Evolutionary conservation across 352 stramenopile species (phyloP), one percentile per base, ranked within the genome.

Genomic region (Pythium brassicae): DNA sequence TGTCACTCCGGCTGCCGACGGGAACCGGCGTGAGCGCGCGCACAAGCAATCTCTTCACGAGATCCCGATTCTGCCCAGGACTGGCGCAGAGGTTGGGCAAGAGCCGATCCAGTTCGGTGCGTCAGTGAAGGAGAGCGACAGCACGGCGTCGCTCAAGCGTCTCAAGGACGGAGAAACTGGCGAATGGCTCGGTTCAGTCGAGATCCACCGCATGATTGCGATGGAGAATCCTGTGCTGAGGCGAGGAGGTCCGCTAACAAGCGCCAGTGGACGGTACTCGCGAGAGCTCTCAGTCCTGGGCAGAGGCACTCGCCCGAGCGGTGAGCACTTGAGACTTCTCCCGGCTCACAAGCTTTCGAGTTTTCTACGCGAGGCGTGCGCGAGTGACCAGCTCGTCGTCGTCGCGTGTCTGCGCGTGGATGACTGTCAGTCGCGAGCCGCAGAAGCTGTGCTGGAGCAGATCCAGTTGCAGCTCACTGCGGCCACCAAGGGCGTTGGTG

Each of bases 181-280:
- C 26, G 69, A 77, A 46, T 92, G 79, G 79, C 75, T 89, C 27
- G 78, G 72, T 11, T 87, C 76, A 9, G 71, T 93, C 11, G 76
- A 94, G 50, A 42, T 92, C 27, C 74, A 76, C 43, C 54, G 75
- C 19, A 72, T 68, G 45, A 76, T 93, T 20, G 48, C 67, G 19
- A 29, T 66, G 11, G 69, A 83, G 35, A 90, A 93, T 55, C 85
- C 85, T 3, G 69, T 78, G 46, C 51, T 95, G 4, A 61, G 59
- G 11, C 77, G 85, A n/a, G 74, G 63, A 1, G 76, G 70, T 3
- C 68, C 76, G 5, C 55, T 95, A 4, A 78, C 79, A 1, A 85
- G 78, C 56, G 81, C 83, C n/a, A 89, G 79, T 22, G 85, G 85
- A 20, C 69, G 85, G 10, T 95, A 95, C 53, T 83, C 78, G 2